Conservation (phyloP, 2,329 filamentous ascomycete species). For the Fragosphaeria purpurea region DNA sequence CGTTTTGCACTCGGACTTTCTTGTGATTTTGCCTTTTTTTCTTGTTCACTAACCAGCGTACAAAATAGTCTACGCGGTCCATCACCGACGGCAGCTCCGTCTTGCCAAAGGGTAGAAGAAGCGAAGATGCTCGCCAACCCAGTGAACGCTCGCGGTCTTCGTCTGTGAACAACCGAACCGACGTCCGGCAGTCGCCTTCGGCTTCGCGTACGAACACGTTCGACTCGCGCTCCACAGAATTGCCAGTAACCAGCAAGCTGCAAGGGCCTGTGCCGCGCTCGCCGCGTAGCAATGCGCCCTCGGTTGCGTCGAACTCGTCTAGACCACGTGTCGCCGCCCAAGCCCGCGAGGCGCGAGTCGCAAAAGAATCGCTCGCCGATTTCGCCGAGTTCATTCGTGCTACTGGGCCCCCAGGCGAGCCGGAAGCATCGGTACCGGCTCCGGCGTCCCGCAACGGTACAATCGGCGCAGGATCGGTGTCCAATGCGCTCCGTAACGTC, state of each 20-base stretch:
- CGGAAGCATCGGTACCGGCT: neutral
- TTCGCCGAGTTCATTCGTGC: constrained; percentile 85
- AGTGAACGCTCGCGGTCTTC: constrained; percentile 37
- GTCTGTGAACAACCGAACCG: constrained; percentile 30
- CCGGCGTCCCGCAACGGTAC: neutral
- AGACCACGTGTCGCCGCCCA: constrained; percentile 24
- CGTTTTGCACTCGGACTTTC: constrained; percentile 20
- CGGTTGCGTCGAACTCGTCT: constrained; percentile 15
- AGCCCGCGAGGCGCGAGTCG: constrained; percentile 64
- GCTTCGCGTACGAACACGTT: constrained; percentile 19
- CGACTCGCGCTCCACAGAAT: constrained; percentile 18
- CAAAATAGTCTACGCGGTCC: constrained; percentile 28
- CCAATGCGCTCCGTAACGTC: constrained; percentile 22
- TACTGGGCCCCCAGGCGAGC: constrained; percentile 55
- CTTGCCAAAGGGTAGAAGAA: constrained; percentile 32
- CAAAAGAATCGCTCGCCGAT: constrained; percentile 63
- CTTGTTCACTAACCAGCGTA: neutral
- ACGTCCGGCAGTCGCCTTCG: constrained; percentile 24
- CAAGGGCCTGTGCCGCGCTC: constrained; percentile 14
- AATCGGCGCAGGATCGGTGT: constrained; percentile 11
- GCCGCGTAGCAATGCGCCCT: constrained; percentile 16
- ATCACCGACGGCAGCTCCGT: constrained; percentile 31
- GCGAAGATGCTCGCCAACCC: constrained; percentile 33
- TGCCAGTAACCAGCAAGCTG: constrained; percentile 12
- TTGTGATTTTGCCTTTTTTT: neutral